phyloP scores from a whole-genome alignment of 2,329 filamentous ascomycete genomes.

The Monosporascus sp. region DNA sequence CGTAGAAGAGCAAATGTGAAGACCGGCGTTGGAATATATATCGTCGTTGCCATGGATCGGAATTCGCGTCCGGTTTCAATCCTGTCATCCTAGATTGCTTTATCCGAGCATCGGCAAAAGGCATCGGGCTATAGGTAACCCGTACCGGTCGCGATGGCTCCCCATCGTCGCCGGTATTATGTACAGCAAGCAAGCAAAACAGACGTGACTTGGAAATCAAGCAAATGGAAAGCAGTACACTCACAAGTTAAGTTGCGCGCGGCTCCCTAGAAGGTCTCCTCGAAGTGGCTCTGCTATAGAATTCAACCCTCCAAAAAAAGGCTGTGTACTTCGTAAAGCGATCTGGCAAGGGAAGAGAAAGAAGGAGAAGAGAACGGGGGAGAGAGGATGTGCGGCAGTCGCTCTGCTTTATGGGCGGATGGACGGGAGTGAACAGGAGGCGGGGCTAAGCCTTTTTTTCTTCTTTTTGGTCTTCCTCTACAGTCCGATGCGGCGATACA shows the following conservation, averaged over 20 bases:
- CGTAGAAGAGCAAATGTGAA: neutral
- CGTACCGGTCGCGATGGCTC: too few relatives aligned
- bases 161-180: too few relatives aligned
- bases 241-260: constrained; percentile 1
- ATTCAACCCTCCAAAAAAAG: constrained; percentile 12
- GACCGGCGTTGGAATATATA: neutral
- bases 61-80: neutral
- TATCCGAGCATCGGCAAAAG: neutral
- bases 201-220: neutral
- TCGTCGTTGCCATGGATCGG: neutral
- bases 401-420: constrained; percentile 28
- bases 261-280: constrained; percentile 3
- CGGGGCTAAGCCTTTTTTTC: constrained; percentile 16
- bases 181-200: neutral
- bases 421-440: constrained; percentile 5
- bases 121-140: neutral
- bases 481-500: neutral
- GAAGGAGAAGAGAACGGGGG: constrained; percentile 19
- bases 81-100: neutral
- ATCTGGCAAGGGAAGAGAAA: constrained; percentile 27
- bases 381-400: constrained; percentile 26
- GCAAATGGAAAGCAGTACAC: neutral
- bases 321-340: constrained; percentile 17
- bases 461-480: neutral
- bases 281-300: constrained; percentile 4